These are phyloP conservation scores for Collybia nuda DNA, from an alignment of 768 basidiomycete species.

Conservation along the genomic window DNA sequence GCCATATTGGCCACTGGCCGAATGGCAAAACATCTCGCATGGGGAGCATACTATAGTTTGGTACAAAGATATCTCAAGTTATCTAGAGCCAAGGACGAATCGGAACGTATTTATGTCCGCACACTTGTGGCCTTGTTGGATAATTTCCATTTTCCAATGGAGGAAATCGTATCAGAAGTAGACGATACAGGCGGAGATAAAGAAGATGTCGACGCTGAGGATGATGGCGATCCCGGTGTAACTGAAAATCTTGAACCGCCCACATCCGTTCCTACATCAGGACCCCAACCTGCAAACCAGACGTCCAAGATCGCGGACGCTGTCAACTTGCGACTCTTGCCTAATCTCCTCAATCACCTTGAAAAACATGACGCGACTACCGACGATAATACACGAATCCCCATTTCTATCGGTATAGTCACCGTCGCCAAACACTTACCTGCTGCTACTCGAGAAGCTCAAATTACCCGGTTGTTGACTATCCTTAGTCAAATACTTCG, in stretches of 20 bases:
- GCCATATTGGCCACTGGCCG: conserved; percentile 79
- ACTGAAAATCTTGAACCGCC: conserved; percentile 2
- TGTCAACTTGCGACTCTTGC: conserved; percentile 75
- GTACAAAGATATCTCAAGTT: conserved; percentile 81
- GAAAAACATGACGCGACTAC: conserved; percentile 77
- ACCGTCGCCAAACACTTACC: conserved; percentile 85
- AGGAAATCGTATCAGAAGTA: conserved; percentile 43
- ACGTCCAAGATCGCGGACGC: conserved; percentile 63
- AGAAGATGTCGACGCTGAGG: conserved; percentile 23
- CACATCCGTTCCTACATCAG: background rate
- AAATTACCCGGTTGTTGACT: conserved; percentile 77
- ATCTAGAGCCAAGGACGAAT: conserved; percentile 62
- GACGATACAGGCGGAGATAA: conserved; percentile 31
- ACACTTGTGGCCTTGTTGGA: conserved; percentile 83
- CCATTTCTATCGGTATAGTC: conserved; percentile 84
- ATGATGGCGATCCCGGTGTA: conserved; percentile 7
- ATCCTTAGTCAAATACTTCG: conserved; percentile 86
- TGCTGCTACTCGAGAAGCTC: conserved; percentile 53
- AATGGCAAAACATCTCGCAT: conserved; percentile 73
- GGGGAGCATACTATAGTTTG: conserved; percentile 81
- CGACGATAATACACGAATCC: conserved; percentile 86
- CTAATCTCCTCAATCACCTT: conserved; percentile 74
- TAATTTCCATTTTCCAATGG: conserved; percentile 90
- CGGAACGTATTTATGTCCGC: conserved; percentile 82
- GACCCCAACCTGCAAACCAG: conserved; percentile 7